Percentiles rank a stretch among this genome's conserved stretches.
Evolutionary conservation across 306 rosid genomes (phyloP).

Genomic region (Ochetophila trinervis): DNA sequence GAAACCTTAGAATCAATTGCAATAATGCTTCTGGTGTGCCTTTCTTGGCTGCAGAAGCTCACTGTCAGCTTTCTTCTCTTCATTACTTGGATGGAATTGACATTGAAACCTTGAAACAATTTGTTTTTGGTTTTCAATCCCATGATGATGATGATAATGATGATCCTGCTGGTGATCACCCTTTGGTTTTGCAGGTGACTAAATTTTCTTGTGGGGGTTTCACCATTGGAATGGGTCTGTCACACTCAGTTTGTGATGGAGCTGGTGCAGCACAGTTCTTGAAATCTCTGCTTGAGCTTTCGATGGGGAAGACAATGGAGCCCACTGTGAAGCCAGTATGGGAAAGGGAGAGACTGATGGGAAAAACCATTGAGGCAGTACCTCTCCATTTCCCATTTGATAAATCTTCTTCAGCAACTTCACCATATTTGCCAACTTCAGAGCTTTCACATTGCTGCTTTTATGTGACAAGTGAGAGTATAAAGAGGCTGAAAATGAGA

Average conservation of each 20-base stretch:
- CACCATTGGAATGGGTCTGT: constrained; percentile 46
- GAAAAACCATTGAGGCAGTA: constrained; percentile 16
- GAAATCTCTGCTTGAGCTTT: constrained; percentile 39
- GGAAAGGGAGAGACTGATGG: constrained; percentile 47
- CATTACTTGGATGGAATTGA: constrained; percentile 42
- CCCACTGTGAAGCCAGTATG: constrained; percentile 50
- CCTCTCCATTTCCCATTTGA: constrained; percentile 27
- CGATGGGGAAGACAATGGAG: constrained; percentile 36
- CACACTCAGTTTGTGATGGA: constrained; percentile 52
- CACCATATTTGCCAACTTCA: constrained; percentile 44
- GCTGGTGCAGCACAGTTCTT: constrained; percentile 43
- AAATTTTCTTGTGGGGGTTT: constrained; percentile 52
- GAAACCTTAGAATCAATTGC: constrained; percentile 41
- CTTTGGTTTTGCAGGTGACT: constrained; percentile 42
- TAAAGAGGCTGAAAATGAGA: constrained; percentile 34
- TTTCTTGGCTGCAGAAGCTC: constrained; percentile 39
- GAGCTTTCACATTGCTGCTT: constrained; percentile 36
- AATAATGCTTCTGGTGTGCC: constrained; percentile 48
- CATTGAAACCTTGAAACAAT: constrained; percentile 26
- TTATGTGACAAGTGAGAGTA: constrained; percentile 25
- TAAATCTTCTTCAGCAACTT: constrained; percentile 24
- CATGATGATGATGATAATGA: no score
- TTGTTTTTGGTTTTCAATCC: constrained; percentile 22
- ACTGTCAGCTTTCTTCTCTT: constrained; percentile 43
- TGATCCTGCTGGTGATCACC: constrained; percentile 30